Evolutionary conservation across 1,284 basidiomycete genomes (phyloP).

Genomic region (Puccinia hordei): DNA sequence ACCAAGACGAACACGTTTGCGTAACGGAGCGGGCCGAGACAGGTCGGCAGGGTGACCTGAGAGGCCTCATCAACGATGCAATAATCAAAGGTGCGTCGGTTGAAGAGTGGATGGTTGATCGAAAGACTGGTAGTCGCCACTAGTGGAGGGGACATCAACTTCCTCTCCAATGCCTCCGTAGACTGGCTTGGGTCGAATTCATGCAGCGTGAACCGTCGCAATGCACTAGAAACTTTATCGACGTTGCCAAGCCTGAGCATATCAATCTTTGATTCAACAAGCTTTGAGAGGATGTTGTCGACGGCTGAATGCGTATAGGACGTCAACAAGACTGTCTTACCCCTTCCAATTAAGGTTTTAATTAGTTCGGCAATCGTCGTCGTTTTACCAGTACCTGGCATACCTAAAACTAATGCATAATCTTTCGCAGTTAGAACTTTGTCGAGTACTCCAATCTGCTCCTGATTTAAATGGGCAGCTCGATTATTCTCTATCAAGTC

Average conservation of each 20-base stretch:
- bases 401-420: conserved; percentile 88
- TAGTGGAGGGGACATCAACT: conserved; percentile 81
- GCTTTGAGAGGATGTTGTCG: conserved; percentile 85
- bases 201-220: conserved; percentile 33
- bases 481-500: conserved; percentile 51
- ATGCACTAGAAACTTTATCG: conserved; percentile 67
- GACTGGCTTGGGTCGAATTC: conserved; percentile 61
- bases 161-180: conserved; percentile 75
- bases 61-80: conserved; percentile 99
- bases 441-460: conserved; percentile 73
- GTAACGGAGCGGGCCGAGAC: conserved; percentile 85
- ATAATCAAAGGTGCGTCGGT: conserved; percentile 83
- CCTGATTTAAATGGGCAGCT: conserved; percentile 67
- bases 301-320: conserved; percentile 98
- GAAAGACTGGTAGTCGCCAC: conserved; percentile 93
- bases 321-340: conserved; percentile 83
- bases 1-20: conserved; percentile 90
- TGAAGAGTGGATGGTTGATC: conserved; percentile 85
- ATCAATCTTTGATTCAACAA: conserved; percentile 64
- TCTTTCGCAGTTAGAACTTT: conserved; percentile 79
- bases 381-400: conserved; percentile 98
- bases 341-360: conserved; percentile 72
- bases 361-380: conserved; percentile 90
- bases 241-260: conserved; percentile 84
- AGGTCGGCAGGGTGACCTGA: conserved; percentile 93